A percentile compares a stretch with the other conserved stretches of the same genome.
phyloP scores from a whole-genome alignment of 1,284 basidiomycete species.

The Puccinia triticina region DNA sequence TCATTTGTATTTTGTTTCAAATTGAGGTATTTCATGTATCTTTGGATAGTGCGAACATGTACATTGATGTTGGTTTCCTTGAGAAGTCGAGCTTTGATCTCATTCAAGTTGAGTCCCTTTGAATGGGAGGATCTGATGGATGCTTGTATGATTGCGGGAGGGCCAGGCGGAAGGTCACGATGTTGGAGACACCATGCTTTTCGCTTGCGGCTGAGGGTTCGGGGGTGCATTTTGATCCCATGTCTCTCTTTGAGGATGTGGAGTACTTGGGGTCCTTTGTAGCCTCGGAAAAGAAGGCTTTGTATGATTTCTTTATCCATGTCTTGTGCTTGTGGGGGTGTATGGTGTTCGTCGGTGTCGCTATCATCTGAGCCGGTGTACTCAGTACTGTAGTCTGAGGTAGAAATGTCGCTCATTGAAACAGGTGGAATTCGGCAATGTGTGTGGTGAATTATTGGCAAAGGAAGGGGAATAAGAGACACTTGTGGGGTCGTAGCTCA shows the following conservation, averaged over 20 bases:
- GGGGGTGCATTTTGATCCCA: neutral
- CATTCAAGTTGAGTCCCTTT: neutral
- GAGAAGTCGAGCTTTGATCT: neutral
- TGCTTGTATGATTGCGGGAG: neutral
- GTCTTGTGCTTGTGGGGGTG: no score
- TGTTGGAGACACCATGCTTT: neutral
- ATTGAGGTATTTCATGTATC: neutral
- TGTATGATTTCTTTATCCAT: no score
- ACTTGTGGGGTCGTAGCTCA: no score
- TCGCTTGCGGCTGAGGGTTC: neutral
- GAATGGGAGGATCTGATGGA: conserved; percentile 8
- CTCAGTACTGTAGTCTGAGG: no score
- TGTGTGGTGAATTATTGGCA: no score
- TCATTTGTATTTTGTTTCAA: neutral
- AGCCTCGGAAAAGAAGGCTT: neutral
- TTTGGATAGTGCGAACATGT: neutral
- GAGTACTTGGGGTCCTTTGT: neutral
- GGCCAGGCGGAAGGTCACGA: neutral
- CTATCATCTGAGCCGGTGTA: no score
- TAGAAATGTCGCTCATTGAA: no score
- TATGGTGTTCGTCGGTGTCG: no score
- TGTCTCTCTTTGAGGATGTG: neutral
- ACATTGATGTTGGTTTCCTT: conserved; percentile 3
- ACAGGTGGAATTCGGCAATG: no score
- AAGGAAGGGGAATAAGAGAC: no score